Evolutionary conservation across 768 basidiomycete species (phyloP), one percentile per base, ranked within the genome.

Genomic region (Pisolithus sp.): DNA sequence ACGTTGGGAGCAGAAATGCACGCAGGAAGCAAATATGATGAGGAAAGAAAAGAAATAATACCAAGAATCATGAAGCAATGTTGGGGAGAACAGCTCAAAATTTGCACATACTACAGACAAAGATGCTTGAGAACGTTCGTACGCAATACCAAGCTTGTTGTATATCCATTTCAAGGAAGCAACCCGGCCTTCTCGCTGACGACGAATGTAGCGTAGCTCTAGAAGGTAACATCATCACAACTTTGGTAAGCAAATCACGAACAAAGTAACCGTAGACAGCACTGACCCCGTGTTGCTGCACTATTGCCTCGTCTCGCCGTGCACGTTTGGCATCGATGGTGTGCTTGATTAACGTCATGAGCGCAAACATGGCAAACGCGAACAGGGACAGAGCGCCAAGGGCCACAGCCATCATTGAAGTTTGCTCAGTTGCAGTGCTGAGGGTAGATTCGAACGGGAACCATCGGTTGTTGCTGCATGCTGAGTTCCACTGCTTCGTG

Each of bases 401-500:
- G 4, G 54, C 38, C 30, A 51, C 31, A 0, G 20, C 20, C 30
- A 23, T 41, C 40, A 50, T 52, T 17, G 49, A 44, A 7, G 4
- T 38, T 17, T 31, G 42, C 13, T 36, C 46, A 20, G 54, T 47
- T n/a, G 55, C 21, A 10, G 21, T 48, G 7, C 44, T 28, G 21
- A 48, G 49, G 13, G 28, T 58, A 10, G 46, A 2, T 10, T 41
- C 30, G 30, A 65, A 66, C 1, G 60, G 62, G 54, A 61, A 57
- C 59, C 67, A 66, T 30, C 61, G 31, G 36, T 52, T 40, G 9
- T 61, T 61, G 31, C 72, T 67, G 51, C 75, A 76, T 10, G 63
- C 62, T 37, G 69, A 68, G 36, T 67, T 62, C 76, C 74, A 76
- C 52, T 73, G 59, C 51, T 64, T 59, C 53, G 75, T 71, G 47